Base-by-base conservation (phyloP, 805 yeast species). In the Hanseniaspora lindneri region DNA sequence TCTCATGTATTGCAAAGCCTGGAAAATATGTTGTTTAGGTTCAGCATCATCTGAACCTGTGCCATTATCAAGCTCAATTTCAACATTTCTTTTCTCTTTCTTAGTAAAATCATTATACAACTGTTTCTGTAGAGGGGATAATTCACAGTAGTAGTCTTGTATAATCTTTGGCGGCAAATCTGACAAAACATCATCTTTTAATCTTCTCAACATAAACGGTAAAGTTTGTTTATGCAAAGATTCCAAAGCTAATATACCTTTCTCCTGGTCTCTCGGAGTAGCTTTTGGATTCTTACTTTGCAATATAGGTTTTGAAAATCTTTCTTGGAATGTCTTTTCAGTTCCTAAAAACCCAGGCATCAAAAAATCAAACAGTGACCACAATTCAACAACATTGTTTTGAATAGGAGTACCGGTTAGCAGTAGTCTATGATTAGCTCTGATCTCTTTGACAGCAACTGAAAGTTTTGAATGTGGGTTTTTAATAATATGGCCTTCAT, bases 291-390 rank as follows among this genome's bases (percentile, higher is more conserved):
- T 85, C 60, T 96, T 73, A 35, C 95, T 82, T 1, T 94, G 89
- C 3, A 96, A 89, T 61, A 92, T 92, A 2, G 99, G 99, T 59
- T 88, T 88, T n/a, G 96, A 94, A 71, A 89, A 92, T 55, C 88
- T 75, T 53, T 89, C 97, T 58, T 87, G 92, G 68, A 92, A 92
- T 43, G 81, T 74, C 64, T 87, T 89, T 59, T 92, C 98, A 2
- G 94, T 80, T 13, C 99, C 99, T 54, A 92, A 69, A 59, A 92
- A 92, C 0, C 99, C 99, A 2, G 99, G 99, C 99, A 92, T 92
- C 63, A 92, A 71, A 63, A 87, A 92, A 64, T 92, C 98, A 69
- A 92, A 92, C 58, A 92, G 69, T 3, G 98, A 92, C 99, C 99
- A 92, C 53, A 92, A 69, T 64, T 92, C 99, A 37, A 92, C 71